Conservation (phyloP, 164 flowering plant genomes). For the Kingdonia uniflora region DNA sequence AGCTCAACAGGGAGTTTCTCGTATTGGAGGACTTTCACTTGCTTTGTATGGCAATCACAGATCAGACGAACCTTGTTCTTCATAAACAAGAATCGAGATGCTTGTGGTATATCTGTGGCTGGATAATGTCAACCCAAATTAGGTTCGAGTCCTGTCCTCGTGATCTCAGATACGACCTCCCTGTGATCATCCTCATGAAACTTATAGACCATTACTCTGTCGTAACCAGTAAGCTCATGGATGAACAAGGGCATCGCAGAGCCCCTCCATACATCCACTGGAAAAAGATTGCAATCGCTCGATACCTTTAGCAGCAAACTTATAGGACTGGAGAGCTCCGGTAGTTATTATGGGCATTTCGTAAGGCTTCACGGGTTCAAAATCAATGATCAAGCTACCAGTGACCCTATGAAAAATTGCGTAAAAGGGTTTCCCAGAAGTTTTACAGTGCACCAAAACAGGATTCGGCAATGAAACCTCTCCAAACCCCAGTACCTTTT, state of each 20-base stretch:
- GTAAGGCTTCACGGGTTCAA: slow-evolving; percentile 79
- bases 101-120: slow-evolving; percentile 89
- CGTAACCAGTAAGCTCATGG: slow-evolving; percentile 81
- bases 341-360: slow-evolving; percentile 91
- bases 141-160: slow-evolving; percentile 68
- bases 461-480: slow-evolving; percentile 79
- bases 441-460: slow-evolving; percentile 70
- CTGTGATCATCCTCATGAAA: slow-evolving; percentile 94
- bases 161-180: slow-evolving; percentile 67
- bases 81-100: slow-evolving; percentile 80
- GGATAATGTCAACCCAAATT: slow-evolving; percentile 85
- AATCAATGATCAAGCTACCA: slow-evolving; percentile 64
- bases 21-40: slow-evolving; percentile 68
- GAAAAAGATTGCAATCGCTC: slow-evolving; percentile 64
- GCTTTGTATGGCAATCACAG: slow-evolving; percentile 70
- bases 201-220: slow-evolving; percentile 80
- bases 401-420: slow-evolving; percentile 75
- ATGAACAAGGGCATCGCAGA: slow-evolving; percentile 77
- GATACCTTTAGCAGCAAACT: slow-evolving; percentile 83
- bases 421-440: slow-evolving; percentile 83
- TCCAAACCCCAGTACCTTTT: slow-evolving; percentile 65
- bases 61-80: slow-evolving; percentile 85
- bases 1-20: slow-evolving; percentile 65
- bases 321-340: slow-evolving; percentile 82
- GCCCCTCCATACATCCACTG: slow-evolving; percentile 66